Percentiles rank a stretch among this genome's conserved stretches.
phyloP scores from a whole-genome alignment of 2,329 filamentous ascomycete genomes.

The Fusarium hainanense region DNA sequence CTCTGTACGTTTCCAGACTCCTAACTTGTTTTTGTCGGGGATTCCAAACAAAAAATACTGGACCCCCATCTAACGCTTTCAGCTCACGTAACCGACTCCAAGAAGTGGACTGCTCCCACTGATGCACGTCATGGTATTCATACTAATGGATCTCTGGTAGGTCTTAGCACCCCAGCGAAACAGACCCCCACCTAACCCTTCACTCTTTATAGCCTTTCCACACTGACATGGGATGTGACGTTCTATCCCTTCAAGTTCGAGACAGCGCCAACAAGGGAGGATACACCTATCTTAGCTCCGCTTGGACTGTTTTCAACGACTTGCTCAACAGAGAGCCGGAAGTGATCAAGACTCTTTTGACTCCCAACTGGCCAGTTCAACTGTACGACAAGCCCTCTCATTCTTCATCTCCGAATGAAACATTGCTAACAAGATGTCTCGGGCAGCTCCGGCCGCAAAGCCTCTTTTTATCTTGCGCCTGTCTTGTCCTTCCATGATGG shows the following conservation, averaged over 20 bases:
- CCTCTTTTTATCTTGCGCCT: constrained; percentile 54
- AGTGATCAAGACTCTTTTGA: constrained; percentile 52
- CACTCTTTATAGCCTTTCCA: constrained; percentile 57
- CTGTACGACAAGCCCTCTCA: constrained; percentile 53
- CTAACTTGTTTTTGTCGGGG: background rate
- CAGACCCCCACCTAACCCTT: constrained; percentile 10
- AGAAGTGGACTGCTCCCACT: constrained; percentile 57
- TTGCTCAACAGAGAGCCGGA: constrained; percentile 54
- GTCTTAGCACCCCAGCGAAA: constrained; percentile 23
- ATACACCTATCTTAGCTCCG: constrained; percentile 58
- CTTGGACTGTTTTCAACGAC: constrained; percentile 57
- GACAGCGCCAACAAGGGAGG: constrained; percentile 58
- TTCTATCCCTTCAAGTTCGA: constrained; percentile 61
- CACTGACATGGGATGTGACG: constrained; percentile 63
- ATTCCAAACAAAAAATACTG: background rate
- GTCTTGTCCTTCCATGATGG: constrained; percentile 56
- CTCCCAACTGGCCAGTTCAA: constrained; percentile 60
- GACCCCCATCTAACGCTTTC: constrained; percentile 20
- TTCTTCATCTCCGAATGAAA: background rate
- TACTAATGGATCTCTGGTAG: constrained; percentile 58
- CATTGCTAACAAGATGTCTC: constrained; percentile 25
- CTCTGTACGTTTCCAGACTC: constrained; percentile 53
- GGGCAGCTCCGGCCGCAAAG: constrained; percentile 38
- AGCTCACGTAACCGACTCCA: constrained; percentile 62
- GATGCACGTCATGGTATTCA: constrained; percentile 62